Percentiles rank a stretch among this genome's conserved stretches.
Conservation (phyloP, 2,329 filamentous ascomycete genomes). For the Sporothrix pseudoabietina region DNA sequence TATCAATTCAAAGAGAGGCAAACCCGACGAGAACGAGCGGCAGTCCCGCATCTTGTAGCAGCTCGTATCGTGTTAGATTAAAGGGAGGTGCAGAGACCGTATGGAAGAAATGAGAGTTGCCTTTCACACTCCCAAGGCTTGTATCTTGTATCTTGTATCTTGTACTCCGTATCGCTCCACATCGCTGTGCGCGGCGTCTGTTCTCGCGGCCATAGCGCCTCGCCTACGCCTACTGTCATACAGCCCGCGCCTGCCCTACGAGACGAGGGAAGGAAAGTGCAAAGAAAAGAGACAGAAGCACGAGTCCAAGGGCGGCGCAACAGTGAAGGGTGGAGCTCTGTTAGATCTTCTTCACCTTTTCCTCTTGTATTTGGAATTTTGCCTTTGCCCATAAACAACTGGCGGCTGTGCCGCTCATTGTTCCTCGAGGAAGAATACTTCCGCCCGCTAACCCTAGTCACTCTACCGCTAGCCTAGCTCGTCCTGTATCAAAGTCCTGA, state of each 20-base stretch:
- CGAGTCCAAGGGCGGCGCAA: not conserved
- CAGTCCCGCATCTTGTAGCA: not conserved
- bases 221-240: not conserved
- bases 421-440: conserved; percentile 13
- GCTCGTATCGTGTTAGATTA: conserved; percentile 17
- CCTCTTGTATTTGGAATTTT: not conserved
- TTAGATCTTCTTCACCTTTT: not conserved
- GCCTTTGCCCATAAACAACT: not conserved
- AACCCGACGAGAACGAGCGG: not conserved
- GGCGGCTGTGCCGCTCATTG: not conserved
- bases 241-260: conserved; percentile 5
- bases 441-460: not conserved
- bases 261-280: not conserved
- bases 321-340: not conserved
- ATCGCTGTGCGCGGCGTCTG: not conserved
- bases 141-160: too few relatives aligned
- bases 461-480: not conserved
- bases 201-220: conserved; percentile 1
- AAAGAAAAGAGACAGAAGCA: not conserved
- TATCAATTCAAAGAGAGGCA: not conserved
- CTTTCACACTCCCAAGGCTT: not conserved
- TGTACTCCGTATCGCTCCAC: not conserved
- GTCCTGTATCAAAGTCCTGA: not conserved
- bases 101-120: not conserved
- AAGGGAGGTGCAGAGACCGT: conserved; percentile 9